Conservation (phyloP, 2,329 filamentous ascomycete genomes). For the Stachybotrys chlorohalonatus region DNA sequence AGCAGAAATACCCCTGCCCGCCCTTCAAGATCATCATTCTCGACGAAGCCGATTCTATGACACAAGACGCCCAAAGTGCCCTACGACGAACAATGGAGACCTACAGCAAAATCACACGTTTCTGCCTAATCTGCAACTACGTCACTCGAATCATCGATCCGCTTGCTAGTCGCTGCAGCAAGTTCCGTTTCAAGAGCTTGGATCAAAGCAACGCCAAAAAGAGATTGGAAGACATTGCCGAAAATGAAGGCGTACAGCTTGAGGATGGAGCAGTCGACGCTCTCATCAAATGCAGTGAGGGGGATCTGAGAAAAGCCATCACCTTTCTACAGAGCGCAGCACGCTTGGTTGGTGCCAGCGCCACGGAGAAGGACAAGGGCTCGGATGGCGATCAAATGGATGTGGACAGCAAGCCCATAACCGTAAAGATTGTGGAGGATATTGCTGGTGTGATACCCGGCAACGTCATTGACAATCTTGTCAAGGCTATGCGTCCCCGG, state of each 20-base stretch:
- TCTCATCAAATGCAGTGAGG: slow-evolving; percentile 80
- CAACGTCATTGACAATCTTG: slow-evolving; percentile 58
- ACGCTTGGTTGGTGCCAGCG: slow-evolving; percentile 65
- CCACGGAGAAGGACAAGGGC: slow-evolving; percentile 36
- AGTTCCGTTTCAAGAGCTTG: slow-evolving; percentile 95
- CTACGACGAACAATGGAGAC: slow-evolving; percentile 96
- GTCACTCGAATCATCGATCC: slow-evolving; percentile 98
- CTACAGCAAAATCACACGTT: slow-evolving; percentile 90
- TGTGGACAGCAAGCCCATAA: slow-evolving; percentile 52
- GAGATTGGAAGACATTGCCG: slow-evolving; percentile 74
- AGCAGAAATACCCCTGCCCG: slow-evolving; percentile 75
- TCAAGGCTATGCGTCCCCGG: slow-evolving; percentile 67
- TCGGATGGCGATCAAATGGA: slow-evolving; percentile 53
- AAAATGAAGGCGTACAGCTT: slow-evolving; percentile 64
- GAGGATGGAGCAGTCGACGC: slow-evolving; percentile 75
- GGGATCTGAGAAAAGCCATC: slow-evolving; percentile 91
- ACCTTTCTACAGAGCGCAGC: slow-evolving; percentile 95
- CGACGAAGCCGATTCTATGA: slow-evolving; percentile 98
- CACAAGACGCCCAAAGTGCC: slow-evolving; percentile 91
- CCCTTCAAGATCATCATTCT: slow-evolving; percentile 99
- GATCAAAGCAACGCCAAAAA: slow-evolving; percentile 77
- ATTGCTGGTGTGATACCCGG: slow-evolving; percentile 92
- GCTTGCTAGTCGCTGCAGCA: slow-evolving; percentile 83
- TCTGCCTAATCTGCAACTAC: slow-evolving; percentile 98
- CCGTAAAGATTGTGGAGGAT: slow-evolving; percentile 76